Evolutionary conservation across 1,139 yeast genomes (phyloP).

Genomic region (Saccharomyces hybrid): DNA sequence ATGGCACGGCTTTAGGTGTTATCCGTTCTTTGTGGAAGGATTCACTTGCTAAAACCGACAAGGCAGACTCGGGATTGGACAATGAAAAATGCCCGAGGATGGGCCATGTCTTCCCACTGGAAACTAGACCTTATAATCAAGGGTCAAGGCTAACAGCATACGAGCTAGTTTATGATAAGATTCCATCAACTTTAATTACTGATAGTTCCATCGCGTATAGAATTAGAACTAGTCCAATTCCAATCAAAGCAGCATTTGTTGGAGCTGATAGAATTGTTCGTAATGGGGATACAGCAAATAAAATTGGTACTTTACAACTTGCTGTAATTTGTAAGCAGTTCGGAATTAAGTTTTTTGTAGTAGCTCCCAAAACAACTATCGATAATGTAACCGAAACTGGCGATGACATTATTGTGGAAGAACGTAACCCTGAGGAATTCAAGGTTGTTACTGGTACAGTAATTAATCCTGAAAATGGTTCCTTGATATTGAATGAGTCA

Average conservation of each 20-base stretch:
- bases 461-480: constrained; percentile 29
- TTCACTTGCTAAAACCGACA: constrained; percentile 28
- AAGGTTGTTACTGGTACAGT: constrained; percentile 68
- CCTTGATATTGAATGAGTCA: constrained; percentile 30
- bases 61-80: constrained; percentile 26
- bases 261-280: constrained; percentile 95
- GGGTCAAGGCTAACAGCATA: constrained; percentile 91
- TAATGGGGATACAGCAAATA: constrained; percentile 94
- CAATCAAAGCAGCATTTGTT: constrained; percentile 82
- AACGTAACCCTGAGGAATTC: constrained; percentile 74
- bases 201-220: constrained; percentile 89
- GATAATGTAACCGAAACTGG: constrained; percentile 64
- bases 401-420: constrained; percentile 72
- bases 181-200: constrained; percentile 82
- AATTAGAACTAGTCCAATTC: constrained; percentile 38
- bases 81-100: constrained; percentile 33
- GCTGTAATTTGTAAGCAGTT: constrained; percentile 55
- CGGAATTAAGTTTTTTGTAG: constrained; percentile 73
- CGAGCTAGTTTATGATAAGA: constrained; percentile 74
- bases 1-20: constrained; percentile 93
- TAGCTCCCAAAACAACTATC: constrained; percentile 90
- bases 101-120: constrained; percentile 76
- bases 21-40: constrained; percentile 59
- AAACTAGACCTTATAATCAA: constrained; percentile 94
- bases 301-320: constrained; percentile 91